Conservation (phyloP, 768 basidiomycete genomes). For the Xerocomellus dryophilus region DNA sequence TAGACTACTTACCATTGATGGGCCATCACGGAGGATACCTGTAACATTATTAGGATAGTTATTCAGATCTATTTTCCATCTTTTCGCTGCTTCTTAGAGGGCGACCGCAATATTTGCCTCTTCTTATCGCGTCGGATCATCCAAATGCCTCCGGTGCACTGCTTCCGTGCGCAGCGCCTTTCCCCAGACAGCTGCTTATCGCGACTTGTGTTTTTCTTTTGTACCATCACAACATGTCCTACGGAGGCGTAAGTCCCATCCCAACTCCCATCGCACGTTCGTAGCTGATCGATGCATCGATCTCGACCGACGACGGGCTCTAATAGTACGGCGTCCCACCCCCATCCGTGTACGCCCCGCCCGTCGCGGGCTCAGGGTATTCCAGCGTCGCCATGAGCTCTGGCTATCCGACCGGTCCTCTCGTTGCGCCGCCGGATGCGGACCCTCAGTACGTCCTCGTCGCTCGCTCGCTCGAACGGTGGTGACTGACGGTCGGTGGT, state of each 20-base stretch:
- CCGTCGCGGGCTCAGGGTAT: not conserved
- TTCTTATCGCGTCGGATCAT: not conserved
- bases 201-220: not conserved
- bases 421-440: slow-evolving; percentile 45
- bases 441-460: slow-evolving; percentile 76
- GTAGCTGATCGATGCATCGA: slow-evolving; percentile 1
- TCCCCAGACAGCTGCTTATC: slow-evolving; percentile 8
- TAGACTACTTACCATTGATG: slow-evolving; percentile 11
- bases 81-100: not conserved
- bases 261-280: not conserved
- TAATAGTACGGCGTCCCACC: slow-evolving; percentile 13
- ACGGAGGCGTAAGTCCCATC: slow-evolving; percentile 14
- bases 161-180: not conserved
- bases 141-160: not conserved
- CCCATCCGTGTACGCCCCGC: slow-evolving; percentile 2
- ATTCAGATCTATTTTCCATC: slow-evolving; percentile 7
- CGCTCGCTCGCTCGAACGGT: too few species aligned
- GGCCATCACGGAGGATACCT: slow-evolving; percentile 31
- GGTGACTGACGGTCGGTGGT: too few species aligned
- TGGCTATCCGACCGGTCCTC: not conserved
- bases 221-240: slow-evolving; percentile 15
- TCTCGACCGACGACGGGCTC: not conserved
- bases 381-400: not conserved
- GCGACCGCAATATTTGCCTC: not conserved
- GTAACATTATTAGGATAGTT: slow-evolving; percentile 33